phyloP scores from a whole-genome alignment of 176 grass and related monocot genomes.

The Oryza coarctata region DNA sequence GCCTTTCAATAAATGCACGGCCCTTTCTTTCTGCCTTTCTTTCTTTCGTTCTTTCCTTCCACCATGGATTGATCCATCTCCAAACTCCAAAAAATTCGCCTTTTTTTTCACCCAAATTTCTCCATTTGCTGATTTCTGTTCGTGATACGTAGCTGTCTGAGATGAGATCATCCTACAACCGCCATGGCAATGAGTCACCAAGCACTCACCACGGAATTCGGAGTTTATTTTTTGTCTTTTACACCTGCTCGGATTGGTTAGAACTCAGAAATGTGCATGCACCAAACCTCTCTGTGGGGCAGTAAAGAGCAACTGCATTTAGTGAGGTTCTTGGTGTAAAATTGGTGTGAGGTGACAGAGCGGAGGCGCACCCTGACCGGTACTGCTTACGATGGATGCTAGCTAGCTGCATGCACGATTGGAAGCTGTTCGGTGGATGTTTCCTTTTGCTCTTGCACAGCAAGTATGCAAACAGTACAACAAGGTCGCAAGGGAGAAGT shows the following conservation, averaged over 20 bases:
- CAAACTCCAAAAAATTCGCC: neutral
- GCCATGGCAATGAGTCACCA: neutral
- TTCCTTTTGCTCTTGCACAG: too few species aligned
- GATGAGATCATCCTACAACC: neutral
- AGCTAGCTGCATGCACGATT: neutral
- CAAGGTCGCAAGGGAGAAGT: neutral
- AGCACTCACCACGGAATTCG: neutral
- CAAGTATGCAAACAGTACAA: too few species aligned
- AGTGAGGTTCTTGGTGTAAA: neutral
- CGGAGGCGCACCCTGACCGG: neutral
- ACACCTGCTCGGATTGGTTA: neutral
- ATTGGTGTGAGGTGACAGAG: neutral
- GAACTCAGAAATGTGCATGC: neutral
- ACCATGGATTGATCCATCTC: neutral
- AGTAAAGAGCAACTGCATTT: neutral
- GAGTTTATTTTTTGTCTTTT: neutral
- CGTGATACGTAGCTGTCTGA: neutral
- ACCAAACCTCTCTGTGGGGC: neutral
- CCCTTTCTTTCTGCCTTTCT: neutral
- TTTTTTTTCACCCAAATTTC: neutral
- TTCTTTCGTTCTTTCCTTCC: too few species aligned
- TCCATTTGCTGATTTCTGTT: neutral
- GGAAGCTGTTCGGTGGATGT: neutral
- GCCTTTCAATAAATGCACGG: slow-evolving; percentile 15
- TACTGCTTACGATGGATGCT: neutral